Evolutionary conservation across 345 rosid species (phyloP), one percentile per base, ranked within the genome.

Genomic region (Gossypioides kirkii): DNA sequence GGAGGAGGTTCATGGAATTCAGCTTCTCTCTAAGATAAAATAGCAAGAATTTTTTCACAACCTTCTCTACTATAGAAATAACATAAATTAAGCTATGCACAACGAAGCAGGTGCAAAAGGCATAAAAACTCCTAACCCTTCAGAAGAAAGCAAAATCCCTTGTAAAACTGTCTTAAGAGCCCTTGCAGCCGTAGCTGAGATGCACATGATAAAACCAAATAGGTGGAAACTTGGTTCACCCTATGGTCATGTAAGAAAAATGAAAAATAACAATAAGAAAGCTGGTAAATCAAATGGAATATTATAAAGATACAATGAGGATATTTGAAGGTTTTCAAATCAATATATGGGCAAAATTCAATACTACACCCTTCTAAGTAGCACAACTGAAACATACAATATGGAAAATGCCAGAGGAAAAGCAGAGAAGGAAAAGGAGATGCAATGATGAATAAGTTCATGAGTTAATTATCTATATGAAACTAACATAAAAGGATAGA

Each of bases 141-240:
- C 99, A 52, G 97, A 91, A 73, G 99, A 93, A 77, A 96, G 99
- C 74, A 96, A 79, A 82, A 96, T 93, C 60, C 99, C 97, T 80
- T 96, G 99, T 72, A 96, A 82, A 60, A 96, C 99, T 32, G 99
- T 91, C 77, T 96, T 96, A 59, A 96, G 93, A 62, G 99, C 99
- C 83, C 99, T 86, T 0, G 99, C 96, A 77, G 97, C 99, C 5
- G 99, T 96, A 41, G 99, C 99, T 50, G 92, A 83, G 56, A 93
- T 62, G 65, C 99, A 96, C 88, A 93, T 90, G 62, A 96, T 81
- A 67, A 96, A 96, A 82, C 99, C 99, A 83, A 96, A 93, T 38
- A 96, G 84, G 78, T 96, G 97, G 84, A 93, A 96, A 84, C 98
- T 96, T 13, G 99, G 99, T 77, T 93, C 98, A 69, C 99, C 86